phyloP scores from a whole-genome alignment of 2,329 filamentous ascomycete genomes.

The Colletotrichum euphorbiae region DNA sequence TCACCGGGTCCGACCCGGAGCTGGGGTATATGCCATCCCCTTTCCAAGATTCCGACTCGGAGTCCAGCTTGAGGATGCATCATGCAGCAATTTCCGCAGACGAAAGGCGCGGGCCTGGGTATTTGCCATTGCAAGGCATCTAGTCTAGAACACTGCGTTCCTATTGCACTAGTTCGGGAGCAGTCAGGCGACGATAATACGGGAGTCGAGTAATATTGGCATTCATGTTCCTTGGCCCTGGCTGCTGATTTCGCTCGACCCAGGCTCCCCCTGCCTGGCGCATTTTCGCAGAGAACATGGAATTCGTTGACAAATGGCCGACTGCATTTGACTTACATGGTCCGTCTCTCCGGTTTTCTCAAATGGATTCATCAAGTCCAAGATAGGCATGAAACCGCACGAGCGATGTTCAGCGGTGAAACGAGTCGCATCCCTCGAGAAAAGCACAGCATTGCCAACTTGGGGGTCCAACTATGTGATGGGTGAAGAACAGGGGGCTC shows the following conservation, averaged over 20 bases:
- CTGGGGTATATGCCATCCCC: background rate
- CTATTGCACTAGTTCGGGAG: background rate
- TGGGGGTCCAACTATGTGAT: background rate
- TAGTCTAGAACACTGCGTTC: too few species aligned
- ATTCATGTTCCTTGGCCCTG: background rate
- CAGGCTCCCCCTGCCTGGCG: background rate
- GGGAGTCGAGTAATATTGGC: conserved; percentile 8
- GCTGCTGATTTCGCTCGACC: background rate
- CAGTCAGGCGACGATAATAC: background rate
- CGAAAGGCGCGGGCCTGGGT: too few species aligned
- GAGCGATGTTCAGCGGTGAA: background rate
- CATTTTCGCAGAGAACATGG: background rate
- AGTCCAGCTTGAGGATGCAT: background rate
- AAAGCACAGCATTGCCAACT: background rate
- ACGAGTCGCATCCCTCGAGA: conserved; percentile 1
- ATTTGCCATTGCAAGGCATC: too few species aligned
- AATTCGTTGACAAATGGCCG: too few species aligned
- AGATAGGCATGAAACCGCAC: background rate
- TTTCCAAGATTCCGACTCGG: background rate
- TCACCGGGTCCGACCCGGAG: too few species aligned
- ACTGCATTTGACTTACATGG: too few species aligned
- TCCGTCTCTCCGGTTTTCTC: background rate
- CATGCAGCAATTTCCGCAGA: too few species aligned
- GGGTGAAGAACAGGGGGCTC: background rate
- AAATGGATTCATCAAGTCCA: background rate